phyloP scores from a whole-genome alignment of 495 filamentous ascomycete genomes.

The Trichoderma erinaceum region DNA sequence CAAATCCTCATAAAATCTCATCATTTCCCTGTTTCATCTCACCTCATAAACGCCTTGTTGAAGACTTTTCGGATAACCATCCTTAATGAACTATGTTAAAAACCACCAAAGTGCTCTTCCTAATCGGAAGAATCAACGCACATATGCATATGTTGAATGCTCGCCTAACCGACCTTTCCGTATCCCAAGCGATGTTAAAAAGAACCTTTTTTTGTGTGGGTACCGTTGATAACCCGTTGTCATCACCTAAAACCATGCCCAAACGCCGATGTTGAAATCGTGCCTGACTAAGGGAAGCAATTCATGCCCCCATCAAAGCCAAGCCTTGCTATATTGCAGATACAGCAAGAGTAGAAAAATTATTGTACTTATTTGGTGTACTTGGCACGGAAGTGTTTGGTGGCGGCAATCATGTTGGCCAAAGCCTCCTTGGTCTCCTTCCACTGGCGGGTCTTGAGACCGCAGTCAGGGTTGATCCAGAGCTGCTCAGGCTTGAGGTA shows the following conservation, averaged over 20 bases:
- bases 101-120: not conserved
- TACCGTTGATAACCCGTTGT: slow-evolving; percentile 11
- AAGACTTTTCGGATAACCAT: slow-evolving; percentile 12
- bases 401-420: slow-evolving; percentile 88
- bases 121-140: slow-evolving; percentile 3
- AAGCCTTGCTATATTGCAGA: slow-evolving; percentile 85
- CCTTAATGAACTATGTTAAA: not conserved
- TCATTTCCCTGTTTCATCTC: slow-evolving; percentile 8
- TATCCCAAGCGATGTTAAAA: slow-evolving; percentile 11
- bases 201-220: slow-evolving; percentile 10
- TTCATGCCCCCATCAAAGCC: slow-evolving; percentile 75
- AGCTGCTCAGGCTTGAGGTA: slow-evolving; percentile 93
- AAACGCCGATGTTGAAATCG: slow-evolving; percentile 24
- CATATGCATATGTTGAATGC: slow-evolving; percentile 17
- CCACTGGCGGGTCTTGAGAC: slow-evolving; percentile 97
- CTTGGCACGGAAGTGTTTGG: slow-evolving; percentile 92
- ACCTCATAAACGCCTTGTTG: slow-evolving; percentile 13
- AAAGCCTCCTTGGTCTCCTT: slow-evolving; percentile 90
- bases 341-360: not conserved
- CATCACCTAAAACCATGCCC: slow-evolving; percentile 14
- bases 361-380: slow-evolving; percentile 47
- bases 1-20: slow-evolving; percentile 5
- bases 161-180: slow-evolving; percentile 10
- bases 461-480: slow-evolving; percentile 98
- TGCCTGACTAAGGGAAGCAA: slow-evolving; percentile 19